phyloP scores from a whole-genome alignment of 2,329 filamentous ascomycete species.

The Apiospora koreana region DNA sequence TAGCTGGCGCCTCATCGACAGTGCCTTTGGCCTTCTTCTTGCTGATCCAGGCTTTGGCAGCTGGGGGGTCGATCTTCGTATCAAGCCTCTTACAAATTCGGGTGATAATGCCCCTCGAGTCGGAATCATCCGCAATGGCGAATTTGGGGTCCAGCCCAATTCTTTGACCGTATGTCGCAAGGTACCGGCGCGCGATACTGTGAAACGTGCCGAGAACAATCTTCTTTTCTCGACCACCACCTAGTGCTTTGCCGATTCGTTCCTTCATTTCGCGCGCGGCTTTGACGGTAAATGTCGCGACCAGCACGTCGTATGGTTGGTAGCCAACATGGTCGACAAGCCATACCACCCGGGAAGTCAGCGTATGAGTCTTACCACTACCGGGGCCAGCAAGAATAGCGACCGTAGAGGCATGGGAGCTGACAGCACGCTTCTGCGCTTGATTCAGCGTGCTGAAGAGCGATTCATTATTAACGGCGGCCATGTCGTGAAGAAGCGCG shows the following conservation, averaged over 20 bases:
- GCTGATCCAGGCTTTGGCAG: slow-evolving; percentile 76
- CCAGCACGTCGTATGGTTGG: slow-evolving; percentile 83
- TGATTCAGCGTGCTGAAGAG: slow-evolving; percentile 53
- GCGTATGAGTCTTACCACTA: slow-evolving; percentile 90
- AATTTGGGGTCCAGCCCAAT: slow-evolving; percentile 85
- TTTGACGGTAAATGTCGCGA: slow-evolving; percentile 97
- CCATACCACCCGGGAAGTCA: slow-evolving; percentile 90
- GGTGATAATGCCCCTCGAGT: slow-evolving; percentile 77
- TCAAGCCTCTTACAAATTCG: slow-evolving; percentile 78
- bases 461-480: slow-evolving; percentile 21
- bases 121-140: slow-evolving; percentile 83
- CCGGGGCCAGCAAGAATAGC: slow-evolving; percentile 69
- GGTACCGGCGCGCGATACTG: slow-evolving; percentile 83
- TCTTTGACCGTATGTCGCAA: slow-evolving; percentile 79
- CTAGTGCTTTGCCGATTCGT: slow-evolving; percentile 79
- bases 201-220: slow-evolving; percentile 93
- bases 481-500: slow-evolving; percentile 12
- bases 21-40: slow-evolving; percentile 61
- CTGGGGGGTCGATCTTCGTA: slow-evolving; percentile 67
- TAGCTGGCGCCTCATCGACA: slow-evolving; percentile 36
- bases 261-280: slow-evolving; percentile 92
- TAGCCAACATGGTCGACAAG: slow-evolving; percentile 72
- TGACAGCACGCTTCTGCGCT: slow-evolving; percentile 58
- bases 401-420: slow-evolving; percentile 54
- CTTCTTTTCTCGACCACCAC: slow-evolving; percentile 71